Percentiles rank a stretch among this genome's conserved stretches.
Conservation (phyloP, 73 alveolate genomes). For the Urostyla sp. region DNA sequence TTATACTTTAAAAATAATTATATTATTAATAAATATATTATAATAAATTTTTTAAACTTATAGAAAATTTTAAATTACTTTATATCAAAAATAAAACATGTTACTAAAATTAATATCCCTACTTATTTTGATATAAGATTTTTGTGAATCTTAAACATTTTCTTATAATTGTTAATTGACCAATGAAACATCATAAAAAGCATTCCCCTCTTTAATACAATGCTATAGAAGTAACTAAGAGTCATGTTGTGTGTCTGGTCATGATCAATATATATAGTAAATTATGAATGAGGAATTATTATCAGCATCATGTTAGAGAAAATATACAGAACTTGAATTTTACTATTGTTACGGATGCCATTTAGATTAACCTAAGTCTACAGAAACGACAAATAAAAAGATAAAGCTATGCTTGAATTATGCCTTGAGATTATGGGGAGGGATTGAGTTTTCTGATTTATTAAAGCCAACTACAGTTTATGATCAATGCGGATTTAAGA, state of each 20-base stretch:
- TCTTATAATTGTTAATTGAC: neutral
- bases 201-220: conserved; percentile 74
- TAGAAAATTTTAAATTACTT: too few relatives aligned
- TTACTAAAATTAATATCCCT: too few relatives aligned
- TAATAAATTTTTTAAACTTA: neutral
- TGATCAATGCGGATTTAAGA: conserved; percentile 76
- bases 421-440: conserved; percentile 79
- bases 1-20: neutral
- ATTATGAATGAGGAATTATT: conserved; percentile 47
- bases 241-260: conserved; percentile 79
- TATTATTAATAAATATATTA: too few relatives aligned
- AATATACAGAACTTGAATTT: conserved; percentile 67
- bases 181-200: conserved; percentile 16
- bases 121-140: neutral
- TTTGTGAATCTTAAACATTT: neutral
- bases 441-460: neutral
- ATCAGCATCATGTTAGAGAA: conserved; percentile 66
- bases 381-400: conserved; percentile 8
- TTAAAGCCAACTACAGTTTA: conserved; percentile 56
- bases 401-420: conserved; percentile 61
- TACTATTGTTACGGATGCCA: conserved; percentile 82
- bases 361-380: conserved; percentile 46
- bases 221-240: conserved; percentile 69
- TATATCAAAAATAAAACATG: too few relatives aligned
- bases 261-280: conserved; percentile 52